Percentiles rank a stretch among this genome's conserved stretches.
These are phyloP conservation scores for Papiliotrema terrestris DNA, from an alignment of 1,284 basidiomycete genomes.

Conservation along the genomic window DNA sequence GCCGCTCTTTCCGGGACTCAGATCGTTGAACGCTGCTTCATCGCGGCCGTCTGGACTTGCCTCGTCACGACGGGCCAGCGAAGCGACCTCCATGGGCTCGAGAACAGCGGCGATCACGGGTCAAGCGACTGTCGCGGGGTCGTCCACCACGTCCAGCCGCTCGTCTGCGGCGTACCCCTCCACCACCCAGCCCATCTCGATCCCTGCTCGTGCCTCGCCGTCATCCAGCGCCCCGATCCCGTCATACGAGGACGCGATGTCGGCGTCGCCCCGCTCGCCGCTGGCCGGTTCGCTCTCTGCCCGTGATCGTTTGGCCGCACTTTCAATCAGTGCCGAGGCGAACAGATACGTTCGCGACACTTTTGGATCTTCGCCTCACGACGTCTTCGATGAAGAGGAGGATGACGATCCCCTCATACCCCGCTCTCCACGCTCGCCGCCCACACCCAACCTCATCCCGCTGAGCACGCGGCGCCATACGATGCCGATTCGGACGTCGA, in stretches of 20 bases:
- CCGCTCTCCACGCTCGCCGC: neutral
- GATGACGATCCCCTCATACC: conserved; percentile 20
- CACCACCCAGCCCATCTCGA: neutral
- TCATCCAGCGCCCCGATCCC: conserved; percentile 8
- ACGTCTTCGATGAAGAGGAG: conserved; percentile 6
- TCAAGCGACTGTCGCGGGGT: too few relatives aligned
- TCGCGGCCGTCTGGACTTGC: too few relatives aligned
- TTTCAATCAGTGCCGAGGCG: neutral
- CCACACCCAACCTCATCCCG: conserved; percentile 3
- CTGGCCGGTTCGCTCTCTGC: neutral
- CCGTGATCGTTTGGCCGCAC: neutral
- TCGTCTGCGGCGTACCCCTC: neutral
- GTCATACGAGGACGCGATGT: conserved; percentile 10
- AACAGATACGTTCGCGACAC: conserved; percentile 5
- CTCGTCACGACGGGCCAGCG: too few relatives aligned
- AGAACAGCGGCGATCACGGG: too few relatives aligned
- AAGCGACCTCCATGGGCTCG: too few relatives aligned
- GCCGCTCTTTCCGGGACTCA: too few relatives aligned
- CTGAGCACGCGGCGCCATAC: conserved; percentile 4
- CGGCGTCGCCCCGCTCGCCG: neutral
- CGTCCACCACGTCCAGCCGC: too few relatives aligned
- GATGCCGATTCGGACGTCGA: neutral
- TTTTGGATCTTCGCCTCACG: conserved; percentile 3
- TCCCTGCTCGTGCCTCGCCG: neutral
- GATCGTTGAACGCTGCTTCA: too few relatives aligned